phyloP scores from a whole-genome alignment of 2,329 filamentous ascomycete species.

The Colletotrichum orchidophilum region DNA sequence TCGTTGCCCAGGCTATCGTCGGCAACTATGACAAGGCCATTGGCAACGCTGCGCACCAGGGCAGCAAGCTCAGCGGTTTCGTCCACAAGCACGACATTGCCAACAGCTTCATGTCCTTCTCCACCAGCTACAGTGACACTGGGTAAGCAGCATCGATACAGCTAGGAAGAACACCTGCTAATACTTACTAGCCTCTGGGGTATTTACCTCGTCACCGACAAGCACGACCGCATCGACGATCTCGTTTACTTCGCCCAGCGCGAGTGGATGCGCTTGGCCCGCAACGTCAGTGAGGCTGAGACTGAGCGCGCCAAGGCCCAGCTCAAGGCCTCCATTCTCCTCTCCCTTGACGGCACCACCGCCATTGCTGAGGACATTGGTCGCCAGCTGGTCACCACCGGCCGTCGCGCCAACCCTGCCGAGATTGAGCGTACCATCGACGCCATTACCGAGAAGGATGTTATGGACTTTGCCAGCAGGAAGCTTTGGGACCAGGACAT shows the following conservation, averaged over 20 bases:
- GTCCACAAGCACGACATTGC: conserved; percentile 95
- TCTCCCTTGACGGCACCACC: conserved; percentile 96
- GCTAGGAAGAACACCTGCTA: conserved; percentile 38
- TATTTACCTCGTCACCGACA: conserved; percentile 97
- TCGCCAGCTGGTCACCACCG: conserved; percentile 97
- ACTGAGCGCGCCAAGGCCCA: conserved; percentile 99
- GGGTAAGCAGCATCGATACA: conserved; percentile 70
- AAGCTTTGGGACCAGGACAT: conserved; percentile 98
- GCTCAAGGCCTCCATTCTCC: conserved; percentile 96
- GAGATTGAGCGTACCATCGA: conserved; percentile 96
- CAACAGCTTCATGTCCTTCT: conserved; percentile 99
- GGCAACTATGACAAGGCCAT: conserved; percentile 99
- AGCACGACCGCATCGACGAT: conserved; percentile 88
- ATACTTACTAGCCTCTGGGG: conserved; percentile 84
- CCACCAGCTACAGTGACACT: conserved; percentile 98
- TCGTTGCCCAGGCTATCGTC: conserved; percentile 97
- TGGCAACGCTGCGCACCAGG: conserved; percentile 96
- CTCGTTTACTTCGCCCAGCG: conserved; percentile 98
- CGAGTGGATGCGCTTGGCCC: conserved; percentile 95
- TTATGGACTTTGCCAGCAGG: conserved; percentile 94
- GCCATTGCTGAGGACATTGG: conserved; percentile 98
- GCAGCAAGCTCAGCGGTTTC: conserved; percentile 96
- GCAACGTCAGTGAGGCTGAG: conserved; percentile 88
- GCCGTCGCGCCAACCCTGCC: conserved; percentile 86
- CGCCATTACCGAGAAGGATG: conserved; percentile 90